Evolutionary conservation across 2,329 filamentous ascomycete genomes (phyloP).

Genomic region (Aspergillus arachidicola): DNA sequence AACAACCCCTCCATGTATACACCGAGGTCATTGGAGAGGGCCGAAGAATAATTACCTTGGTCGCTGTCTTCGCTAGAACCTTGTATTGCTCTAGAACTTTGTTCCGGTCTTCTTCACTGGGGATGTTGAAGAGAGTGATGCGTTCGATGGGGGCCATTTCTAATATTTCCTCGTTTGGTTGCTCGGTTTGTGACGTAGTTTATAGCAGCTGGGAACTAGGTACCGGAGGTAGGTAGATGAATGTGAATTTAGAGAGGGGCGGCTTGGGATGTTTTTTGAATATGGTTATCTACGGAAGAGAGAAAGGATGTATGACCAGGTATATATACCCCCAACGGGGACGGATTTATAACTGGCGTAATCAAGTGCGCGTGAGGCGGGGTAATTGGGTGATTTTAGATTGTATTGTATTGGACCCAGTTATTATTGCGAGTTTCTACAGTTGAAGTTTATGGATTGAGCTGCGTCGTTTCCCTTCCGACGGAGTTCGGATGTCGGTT

Average conservation of each 20-base stretch:
- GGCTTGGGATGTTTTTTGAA: not conserved
- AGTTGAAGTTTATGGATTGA: not conserved
- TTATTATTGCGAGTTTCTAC: not conserved
- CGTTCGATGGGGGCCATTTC: conserved; percentile 50
- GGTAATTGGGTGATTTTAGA: not conserved
- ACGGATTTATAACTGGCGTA: not conserved
- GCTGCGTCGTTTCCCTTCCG: not conserved
- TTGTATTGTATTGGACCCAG: not conserved
- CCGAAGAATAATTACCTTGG: conserved; percentile 39
- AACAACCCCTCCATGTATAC: not conserved
- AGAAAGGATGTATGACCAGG: not conserved
- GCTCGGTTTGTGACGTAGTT: not conserved
- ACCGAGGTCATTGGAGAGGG: too few relatives aligned
- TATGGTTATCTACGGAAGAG: not conserved
- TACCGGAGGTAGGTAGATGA: not conserved
- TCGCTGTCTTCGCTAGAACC: conserved; percentile 44
- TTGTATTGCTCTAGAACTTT: conserved; percentile 50
- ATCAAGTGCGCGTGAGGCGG: not conserved
- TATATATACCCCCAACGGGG: not conserved
- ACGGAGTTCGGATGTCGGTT: conserved; percentile 10
- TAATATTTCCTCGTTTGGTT: not conserved
- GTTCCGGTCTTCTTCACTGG: conserved; percentile 48
- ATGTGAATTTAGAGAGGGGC: not conserved
- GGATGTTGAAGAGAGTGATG: conserved; percentile 58
- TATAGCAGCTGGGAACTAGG: not conserved